Percentiles rank a stretch among this genome's conserved stretches.
phyloP scores from a whole-genome alignment of 108 stramenopile genomes.

The Cylindrotheca closterium region DNA sequence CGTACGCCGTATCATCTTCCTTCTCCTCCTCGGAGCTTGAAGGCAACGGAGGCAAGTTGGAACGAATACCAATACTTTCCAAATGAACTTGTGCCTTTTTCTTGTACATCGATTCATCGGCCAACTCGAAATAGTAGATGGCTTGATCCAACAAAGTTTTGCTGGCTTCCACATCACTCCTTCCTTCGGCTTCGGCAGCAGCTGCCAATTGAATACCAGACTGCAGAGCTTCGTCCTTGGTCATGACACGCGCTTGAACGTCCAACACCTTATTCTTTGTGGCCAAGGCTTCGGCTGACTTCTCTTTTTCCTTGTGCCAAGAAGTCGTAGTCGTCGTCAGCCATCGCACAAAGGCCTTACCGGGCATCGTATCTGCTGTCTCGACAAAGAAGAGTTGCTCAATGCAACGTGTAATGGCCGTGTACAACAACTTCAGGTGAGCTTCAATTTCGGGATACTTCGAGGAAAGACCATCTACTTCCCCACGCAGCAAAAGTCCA shows the following conservation, averaged over 20 bases:
- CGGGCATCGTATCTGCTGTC: slow-evolving; percentile 34
- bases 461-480: slow-evolving; percentile 6
- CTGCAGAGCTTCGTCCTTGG: slow-evolving; percentile 37
- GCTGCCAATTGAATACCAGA: slow-evolving; percentile 43
- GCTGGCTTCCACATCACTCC: neutral
- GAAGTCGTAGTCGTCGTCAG: neutral
- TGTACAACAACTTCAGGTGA: slow-evolving; percentile 55
- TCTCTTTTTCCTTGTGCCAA: neutral
- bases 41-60: neutral
- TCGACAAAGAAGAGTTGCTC: slow-evolving; percentile 55
- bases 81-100: slow-evolving; percentile 38
- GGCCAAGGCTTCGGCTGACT: slow-evolving; percentile 13
- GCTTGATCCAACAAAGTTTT: slow-evolving; percentile 25
- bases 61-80: slow-evolving; percentile 25
- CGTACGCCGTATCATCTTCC: neutral
- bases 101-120: slow-evolving; percentile 12
- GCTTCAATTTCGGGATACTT: slow-evolving; percentile 41
- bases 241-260: slow-evolving; percentile 42
- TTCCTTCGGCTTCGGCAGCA: slow-evolving; percentile 21
- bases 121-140: slow-evolving; percentile 39
- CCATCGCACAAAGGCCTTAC: slow-evolving; percentile 35
- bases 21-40: neutral
- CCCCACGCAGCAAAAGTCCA: slow-evolving; percentile 35
- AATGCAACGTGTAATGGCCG: slow-evolving; percentile 47
- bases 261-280: slow-evolving; percentile 34